phyloP scores from a whole-genome alignment of 345 rosid species.

The Excoecaria agallocha region DNA sequence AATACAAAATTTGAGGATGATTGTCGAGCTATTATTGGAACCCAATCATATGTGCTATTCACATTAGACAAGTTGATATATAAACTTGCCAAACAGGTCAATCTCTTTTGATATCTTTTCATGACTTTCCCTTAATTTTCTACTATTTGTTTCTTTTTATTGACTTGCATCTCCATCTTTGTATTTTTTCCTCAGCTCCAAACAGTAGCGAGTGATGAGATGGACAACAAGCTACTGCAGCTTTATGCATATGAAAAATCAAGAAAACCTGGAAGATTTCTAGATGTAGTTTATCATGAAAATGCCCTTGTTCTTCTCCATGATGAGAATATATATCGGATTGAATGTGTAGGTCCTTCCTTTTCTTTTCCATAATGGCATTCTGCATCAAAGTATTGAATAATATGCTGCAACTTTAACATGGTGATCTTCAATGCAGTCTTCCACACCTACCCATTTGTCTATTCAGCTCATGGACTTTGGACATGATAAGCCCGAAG shows the following conservation, averaged over 20 bases:
- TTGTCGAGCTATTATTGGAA: constrained; percentile 92
- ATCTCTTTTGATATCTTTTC: constrained; percentile 10
- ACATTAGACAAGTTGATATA: constrained; percentile 90
- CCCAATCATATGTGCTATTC: constrained; percentile 89
- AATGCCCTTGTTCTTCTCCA: constrained; percentile 83
- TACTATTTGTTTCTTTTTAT: background rate
- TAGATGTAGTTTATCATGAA: constrained; percentile 73
- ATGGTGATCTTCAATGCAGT: constrained; percentile 42
- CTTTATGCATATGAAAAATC: constrained; percentile 77
- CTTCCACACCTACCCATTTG: constrained; percentile 48
- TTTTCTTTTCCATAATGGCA: background rate
- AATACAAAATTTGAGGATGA: constrained; percentile 96
- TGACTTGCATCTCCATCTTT: constrained; percentile 9
- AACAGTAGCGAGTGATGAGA: constrained; percentile 75
- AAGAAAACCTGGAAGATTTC: constrained; percentile 61
- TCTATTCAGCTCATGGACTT: constrained; percentile 89
- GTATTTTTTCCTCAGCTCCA: constrained; percentile 62
- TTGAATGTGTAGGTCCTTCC: constrained; percentile 73
- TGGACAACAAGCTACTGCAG: constrained; percentile 87
- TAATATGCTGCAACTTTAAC: constrained; percentile 3
- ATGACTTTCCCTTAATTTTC: background rate
- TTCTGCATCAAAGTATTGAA: background rate
- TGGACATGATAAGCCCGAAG: constrained; percentile 90
- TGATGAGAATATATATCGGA: constrained; percentile 82
- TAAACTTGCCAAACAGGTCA: constrained; percentile 90